These are phyloP conservation scores for Paramecium octaurelia DNA, from an alignment of 73 alveolate species.

Conservation along the genomic window DNA sequence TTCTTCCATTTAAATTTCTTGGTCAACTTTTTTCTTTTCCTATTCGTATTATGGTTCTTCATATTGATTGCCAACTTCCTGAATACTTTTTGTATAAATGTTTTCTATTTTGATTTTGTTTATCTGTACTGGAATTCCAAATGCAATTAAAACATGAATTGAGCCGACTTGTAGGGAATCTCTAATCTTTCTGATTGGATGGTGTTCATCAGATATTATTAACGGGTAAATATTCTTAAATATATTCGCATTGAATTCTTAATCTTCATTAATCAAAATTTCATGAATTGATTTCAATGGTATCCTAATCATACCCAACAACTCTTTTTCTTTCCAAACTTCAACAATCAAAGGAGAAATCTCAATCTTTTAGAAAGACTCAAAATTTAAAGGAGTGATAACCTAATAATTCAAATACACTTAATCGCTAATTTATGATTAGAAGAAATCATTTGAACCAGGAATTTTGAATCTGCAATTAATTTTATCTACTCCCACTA, in stretches of 20 bases:
- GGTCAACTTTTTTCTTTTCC: not conserved
- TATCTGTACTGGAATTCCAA: slow-evolving; percentile 14
- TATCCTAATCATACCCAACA: slow-evolving; percentile 10
- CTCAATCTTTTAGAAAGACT: not conserved
- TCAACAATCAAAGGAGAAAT: not conserved
- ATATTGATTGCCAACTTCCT: not conserved
- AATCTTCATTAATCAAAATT: not conserved
- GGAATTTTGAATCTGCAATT: slow-evolving; percentile 37
- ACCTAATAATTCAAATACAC: not conserved
- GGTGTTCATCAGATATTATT: not conserved
- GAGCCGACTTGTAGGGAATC: not conserved
- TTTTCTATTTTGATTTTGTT: not conserved
- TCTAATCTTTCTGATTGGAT: not conserved
- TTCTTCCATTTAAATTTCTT: not conserved
- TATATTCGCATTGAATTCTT: not conserved
- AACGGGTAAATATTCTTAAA: slow-evolving; percentile 1
- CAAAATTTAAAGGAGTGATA: slow-evolving; percentile 32
- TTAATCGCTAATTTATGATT: not conserved
- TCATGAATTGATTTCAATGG: not conserved
- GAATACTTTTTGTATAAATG: not conserved
- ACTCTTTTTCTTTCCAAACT: not conserved
- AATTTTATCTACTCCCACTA: not conserved
- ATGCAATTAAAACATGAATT: not conserved
- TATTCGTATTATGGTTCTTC: not conserved
- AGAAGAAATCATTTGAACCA: slow-evolving; percentile 1